Conservation (phyloP, 768 basidiomycete species). For the Porpolomopsis calyptriformis region DNA sequence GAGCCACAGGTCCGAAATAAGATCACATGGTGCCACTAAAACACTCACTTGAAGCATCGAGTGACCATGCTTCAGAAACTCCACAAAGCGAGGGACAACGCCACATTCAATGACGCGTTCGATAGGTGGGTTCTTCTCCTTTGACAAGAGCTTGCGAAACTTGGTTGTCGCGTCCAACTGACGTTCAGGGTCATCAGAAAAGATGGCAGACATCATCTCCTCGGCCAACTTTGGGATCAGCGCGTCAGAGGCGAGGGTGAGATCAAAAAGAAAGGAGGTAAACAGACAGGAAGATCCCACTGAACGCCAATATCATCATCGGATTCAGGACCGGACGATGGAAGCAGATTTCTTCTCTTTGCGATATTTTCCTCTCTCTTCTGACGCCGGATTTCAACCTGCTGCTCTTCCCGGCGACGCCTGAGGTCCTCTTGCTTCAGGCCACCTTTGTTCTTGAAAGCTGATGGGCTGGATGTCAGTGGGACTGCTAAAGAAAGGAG, state of each 20-base stretch:
- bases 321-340: constrained; percentile 65
- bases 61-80: constrained; percentile 74
- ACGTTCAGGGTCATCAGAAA: constrained; percentile 81
- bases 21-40: constrained; percentile 1
- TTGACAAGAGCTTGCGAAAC: constrained; percentile 96
- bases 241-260: constrained; percentile 9
- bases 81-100: constrained; percentile 93
- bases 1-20: constrained; percentile 3
- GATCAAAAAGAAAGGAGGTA: constrained; percentile 9
- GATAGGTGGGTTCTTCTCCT: constrained; percentile 99
- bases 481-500: constrained; percentile 17
- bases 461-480: constrained; percentile 38
- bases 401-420: constrained; percentile 94
- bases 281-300: constrained; percentile 72
- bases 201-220: constrained; percentile 90
- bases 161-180: constrained; percentile 97
- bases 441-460: constrained; percentile 85
- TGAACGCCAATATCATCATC: constrained; percentile 77
- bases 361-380: constrained; percentile 98
- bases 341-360: constrained; percentile 90
- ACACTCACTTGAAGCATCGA: constrained; percentile 71
- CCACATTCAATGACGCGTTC: constrained; percentile 97
- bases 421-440: constrained; percentile 90
- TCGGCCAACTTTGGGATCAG: constrained; percentile 53
- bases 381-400: constrained; percentile 97